A percentile compares a stretch with the other conserved stretches of the same genome.
These are phyloP conservation scores for Cyclotella atomus DNA, from an alignment of 108 stramenopile genomes.

Conservation along the genomic window DNA sequence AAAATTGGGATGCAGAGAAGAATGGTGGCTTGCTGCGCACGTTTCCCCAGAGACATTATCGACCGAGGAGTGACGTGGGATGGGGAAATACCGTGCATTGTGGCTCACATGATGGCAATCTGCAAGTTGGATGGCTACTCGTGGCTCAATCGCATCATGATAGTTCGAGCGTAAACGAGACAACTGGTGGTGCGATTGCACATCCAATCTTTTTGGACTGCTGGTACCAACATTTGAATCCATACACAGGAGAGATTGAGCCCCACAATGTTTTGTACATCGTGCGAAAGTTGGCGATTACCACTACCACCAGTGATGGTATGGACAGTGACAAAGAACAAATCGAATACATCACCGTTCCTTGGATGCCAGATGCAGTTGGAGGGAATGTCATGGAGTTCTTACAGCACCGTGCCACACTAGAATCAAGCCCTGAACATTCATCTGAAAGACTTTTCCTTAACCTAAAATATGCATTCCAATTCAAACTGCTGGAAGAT, in stretches of 20 bases:
- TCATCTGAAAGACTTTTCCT: constrained; percentile 22
- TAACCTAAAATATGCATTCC: constrained; percentile 1
- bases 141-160: too few relatives aligned
- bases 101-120: constrained; percentile 47
- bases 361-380: constrained; percentile 31
- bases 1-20: constrained; percentile 1
- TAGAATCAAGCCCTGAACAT: constrained; percentile 13
- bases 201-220: constrained; percentile 53
- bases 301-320: too few relatives aligned
- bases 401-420: constrained; percentile 12
- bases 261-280: constrained; percentile 44
- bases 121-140: constrained; percentile 59
- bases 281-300: background rate
- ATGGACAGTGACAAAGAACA: constrained; percentile 9
- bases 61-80: background rate
- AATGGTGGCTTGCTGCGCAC: constrained; percentile 51
- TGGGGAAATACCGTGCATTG: background rate
- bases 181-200: background rate
- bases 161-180: too few relatives aligned
- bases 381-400: constrained; percentile 22
- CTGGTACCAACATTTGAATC: constrained; percentile 16
- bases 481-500: constrained; percentile 42
- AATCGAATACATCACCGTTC: constrained; percentile 23
- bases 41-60: constrained; percentile 35
- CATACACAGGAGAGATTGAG: constrained; percentile 16